Conservation (phyloP, 2,329 filamentous ascomycete species). For the Periconia sp. region DNA sequence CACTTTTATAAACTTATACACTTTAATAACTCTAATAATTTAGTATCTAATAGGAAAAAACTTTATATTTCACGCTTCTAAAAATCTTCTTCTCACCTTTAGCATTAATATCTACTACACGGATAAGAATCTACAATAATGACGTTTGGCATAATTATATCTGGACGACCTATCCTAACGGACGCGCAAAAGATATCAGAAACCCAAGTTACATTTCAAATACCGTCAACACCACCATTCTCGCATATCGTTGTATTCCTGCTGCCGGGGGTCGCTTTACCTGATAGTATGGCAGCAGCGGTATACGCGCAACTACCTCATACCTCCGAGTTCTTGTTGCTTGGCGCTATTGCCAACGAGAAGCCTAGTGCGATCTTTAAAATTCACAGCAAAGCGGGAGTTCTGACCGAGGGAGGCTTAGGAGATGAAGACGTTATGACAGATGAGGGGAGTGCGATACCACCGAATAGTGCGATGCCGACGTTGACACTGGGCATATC, state of each 20-base stretch:
- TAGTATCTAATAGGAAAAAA: no score
- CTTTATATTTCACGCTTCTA: no score
- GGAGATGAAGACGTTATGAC: slow-evolving; percentile 54
- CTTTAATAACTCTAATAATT: no score
- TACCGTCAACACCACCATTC: slow-evolving; percentile 63
- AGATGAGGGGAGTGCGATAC: slow-evolving; percentile 37
- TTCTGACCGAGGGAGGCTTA: slow-evolving; percentile 40
- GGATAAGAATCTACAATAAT: not conserved
- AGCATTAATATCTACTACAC: no score
- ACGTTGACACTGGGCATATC: slow-evolving; percentile 75
- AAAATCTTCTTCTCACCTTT: not conserved
- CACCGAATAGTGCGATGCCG: slow-evolving; percentile 15
- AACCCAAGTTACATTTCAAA: slow-evolving; percentile 67
- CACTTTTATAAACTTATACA: no score
- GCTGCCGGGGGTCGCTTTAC: slow-evolving; percentile 74
- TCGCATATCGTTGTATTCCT: slow-evolving; percentile 86
- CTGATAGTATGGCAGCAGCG: slow-evolving; percentile 75
- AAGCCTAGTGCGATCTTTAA: slow-evolving; percentile 94
- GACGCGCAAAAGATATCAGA: slow-evolving; percentile 57
- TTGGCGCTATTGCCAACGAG: slow-evolving; percentile 85
- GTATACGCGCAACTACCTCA: slow-evolving; percentile 81
- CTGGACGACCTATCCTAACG: slow-evolving; percentile 62
- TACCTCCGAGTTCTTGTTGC: slow-evolving; percentile 70
- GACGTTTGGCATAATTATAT: slow-evolving; percentile 65
- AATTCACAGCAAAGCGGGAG: slow-evolving; percentile 52